Evolutionary conservation across 106 monocot species (phyloP).

Genomic region (Apostasia shenzhenica): DNA sequence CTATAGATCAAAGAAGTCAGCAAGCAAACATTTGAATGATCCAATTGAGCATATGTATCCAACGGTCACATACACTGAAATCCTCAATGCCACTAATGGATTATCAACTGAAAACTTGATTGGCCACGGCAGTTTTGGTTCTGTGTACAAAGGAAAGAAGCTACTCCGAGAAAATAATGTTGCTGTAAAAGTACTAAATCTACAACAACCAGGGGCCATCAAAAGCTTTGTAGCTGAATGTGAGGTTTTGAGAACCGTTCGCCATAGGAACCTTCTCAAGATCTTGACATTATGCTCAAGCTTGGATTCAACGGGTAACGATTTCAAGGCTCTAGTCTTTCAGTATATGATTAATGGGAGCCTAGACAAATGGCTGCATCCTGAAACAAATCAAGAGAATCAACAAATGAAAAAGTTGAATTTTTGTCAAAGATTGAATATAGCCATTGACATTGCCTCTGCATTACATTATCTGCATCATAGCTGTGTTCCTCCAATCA

Average conservation of each 20-base stretch:
- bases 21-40: background rate
- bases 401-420: background rate
- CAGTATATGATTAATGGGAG: slow-evolving; percentile 47
- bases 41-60: background rate
- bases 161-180: background rate
- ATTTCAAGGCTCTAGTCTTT: slow-evolving; percentile 41
- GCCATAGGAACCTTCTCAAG: slow-evolving; percentile 44
- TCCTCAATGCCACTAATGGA: slow-evolving; percentile 20
- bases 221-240: slow-evolving; percentile 47
- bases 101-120: slow-evolving; percentile 26
- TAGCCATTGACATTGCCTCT: slow-evolving; percentile 40
- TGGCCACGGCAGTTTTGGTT: slow-evolving; percentile 32
- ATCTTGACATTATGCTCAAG: slow-evolving; percentile 35
- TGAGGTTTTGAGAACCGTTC: slow-evolving; percentile 31
- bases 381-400: background rate
- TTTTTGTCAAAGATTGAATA: slow-evolving; percentile 24
- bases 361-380: slow-evolving; percentile 40
- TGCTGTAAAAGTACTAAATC: slow-evolving; percentile 26
- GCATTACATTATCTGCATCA: slow-evolving; percentile 56
- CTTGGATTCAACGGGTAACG: slow-evolving; percentile 22
- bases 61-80: slow-evolving; percentile 26
- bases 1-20: background rate
- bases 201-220: slow-evolving; percentile 27
- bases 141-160: slow-evolving; percentile 26
- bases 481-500: slow-evolving; percentile 13